Conservation (phyloP, 208 protist genomes). For the Naegleria gruberi region DNA sequence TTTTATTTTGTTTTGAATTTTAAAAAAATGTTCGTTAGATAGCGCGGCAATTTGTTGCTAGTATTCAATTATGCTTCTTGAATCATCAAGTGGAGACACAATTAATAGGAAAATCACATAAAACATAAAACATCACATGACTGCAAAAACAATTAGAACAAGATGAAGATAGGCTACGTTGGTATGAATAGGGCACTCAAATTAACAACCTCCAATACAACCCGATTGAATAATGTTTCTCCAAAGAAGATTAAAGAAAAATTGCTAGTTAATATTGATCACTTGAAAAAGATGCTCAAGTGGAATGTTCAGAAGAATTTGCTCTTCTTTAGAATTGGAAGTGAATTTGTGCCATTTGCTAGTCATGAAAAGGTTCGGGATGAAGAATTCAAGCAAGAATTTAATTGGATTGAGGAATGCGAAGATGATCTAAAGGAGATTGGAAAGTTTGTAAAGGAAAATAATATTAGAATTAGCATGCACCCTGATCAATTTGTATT, state of each 20-base stretch:
- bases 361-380: not conserved
- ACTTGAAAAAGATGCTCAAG: not conserved
- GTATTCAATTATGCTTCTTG: too few relatives aligned
- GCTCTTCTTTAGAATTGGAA: not conserved
- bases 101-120: not conserved
- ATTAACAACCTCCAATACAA: not conserved
- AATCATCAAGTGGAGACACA: not conserved
- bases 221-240: not conserved
- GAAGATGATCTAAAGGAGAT: not conserved
- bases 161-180: not conserved
- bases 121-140: not conserved
- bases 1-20: too few relatives aligned
- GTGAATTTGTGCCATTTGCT: slow-evolving; percentile 2
- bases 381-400: not conserved
- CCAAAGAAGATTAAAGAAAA: not conserved
- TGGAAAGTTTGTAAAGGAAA: not conserved
- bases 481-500: slow-evolving; percentile 19
- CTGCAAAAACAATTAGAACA: too few relatives aligned
- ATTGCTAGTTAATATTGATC: not conserved
- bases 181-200: not conserved
- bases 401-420: not conserved
- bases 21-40: too few relatives aligned
- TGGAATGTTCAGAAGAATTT: not conserved
- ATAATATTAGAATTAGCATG: not conserved
- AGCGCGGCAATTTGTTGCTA: too few relatives aligned